These are phyloP conservation scores for Termitomyces sp. DNA, from an alignment of 768 basidiomycete species.

Conservation along the genomic window DNA sequence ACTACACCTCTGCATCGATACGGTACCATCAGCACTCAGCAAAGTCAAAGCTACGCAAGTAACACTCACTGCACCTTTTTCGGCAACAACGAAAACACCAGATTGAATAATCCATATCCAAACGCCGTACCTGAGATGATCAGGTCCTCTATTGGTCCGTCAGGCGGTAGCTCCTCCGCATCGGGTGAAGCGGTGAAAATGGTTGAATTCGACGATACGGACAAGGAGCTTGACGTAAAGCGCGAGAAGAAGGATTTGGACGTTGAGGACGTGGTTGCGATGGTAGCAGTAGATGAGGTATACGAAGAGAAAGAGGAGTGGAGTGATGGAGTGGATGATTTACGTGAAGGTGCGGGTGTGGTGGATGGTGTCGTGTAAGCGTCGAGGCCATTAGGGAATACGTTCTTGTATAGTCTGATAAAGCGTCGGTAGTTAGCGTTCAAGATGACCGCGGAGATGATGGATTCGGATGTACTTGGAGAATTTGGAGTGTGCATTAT, in stretches of 20 bases:
- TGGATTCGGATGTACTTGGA: slow-evolving; percentile 41
- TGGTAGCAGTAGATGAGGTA: slow-evolving; percentile 7
- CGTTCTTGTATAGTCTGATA: slow-evolving; percentile 55
- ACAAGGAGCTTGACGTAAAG: slow-evolving; percentile 22
- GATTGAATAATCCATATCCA: slow-evolving; percentile 72
- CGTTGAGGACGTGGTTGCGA: slow-evolving; percentile 13
- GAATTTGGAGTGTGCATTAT: slow-evolving; percentile 73
- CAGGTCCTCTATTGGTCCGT: slow-evolving; percentile 65
- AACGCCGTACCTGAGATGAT: slow-evolving; percentile 75
- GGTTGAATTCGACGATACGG: slow-evolving; percentile 14
- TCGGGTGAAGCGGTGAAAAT: neutral
- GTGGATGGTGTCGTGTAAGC: slow-evolving; percentile 30
- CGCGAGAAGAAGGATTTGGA: slow-evolving; percentile 30
- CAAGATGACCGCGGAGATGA: neutral
- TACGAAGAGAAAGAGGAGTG: slow-evolving; percentile 14
- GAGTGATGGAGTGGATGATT: slow-evolving; percentile 20
- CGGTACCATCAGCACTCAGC: neutral
- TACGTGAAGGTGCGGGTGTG: slow-evolving; percentile 28
- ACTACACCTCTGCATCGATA: slow-evolving; percentile 48
- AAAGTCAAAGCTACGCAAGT: neutral
- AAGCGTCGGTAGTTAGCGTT: neutral
- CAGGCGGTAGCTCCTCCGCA: slow-evolving; percentile 19
- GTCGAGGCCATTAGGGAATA: slow-evolving; percentile 59
- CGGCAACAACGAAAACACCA: slow-evolving; percentile 73
- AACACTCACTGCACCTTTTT: slow-evolving; percentile 55